phyloP scores from a whole-genome alignment of 2,329 filamentous ascomycete genomes.

The Cladosporium sp. region DNA sequence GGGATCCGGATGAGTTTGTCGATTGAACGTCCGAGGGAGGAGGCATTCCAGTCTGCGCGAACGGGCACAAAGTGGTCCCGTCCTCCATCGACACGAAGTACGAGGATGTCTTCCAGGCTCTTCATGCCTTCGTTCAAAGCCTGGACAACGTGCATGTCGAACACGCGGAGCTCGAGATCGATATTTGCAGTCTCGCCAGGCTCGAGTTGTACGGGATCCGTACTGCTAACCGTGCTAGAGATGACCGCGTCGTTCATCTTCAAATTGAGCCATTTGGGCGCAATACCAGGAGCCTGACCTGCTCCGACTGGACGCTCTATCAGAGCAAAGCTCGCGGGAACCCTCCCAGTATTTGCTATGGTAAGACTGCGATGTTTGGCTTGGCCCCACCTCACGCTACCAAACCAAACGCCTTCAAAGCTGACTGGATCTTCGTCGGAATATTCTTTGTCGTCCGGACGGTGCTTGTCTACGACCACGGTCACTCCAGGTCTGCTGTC shows the following conservation, averaged over 20 bases:
- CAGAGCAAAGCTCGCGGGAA: conserved; percentile 75
- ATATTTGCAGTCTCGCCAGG: conserved; percentile 79
- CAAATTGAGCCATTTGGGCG: conserved; percentile 67
- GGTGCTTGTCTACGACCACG: conserved; percentile 67
- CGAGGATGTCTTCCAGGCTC: conserved; percentile 77
- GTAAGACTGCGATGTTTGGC: conserved; percentile 66
- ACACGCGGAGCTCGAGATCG: conserved; percentile 64
- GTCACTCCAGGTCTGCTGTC: conserved; percentile 69
- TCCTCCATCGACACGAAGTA: conserved; percentile 77
- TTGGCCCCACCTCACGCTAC: conserved; percentile 65
- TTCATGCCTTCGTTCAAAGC: conserved; percentile 65
- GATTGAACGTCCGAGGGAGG: conserved; percentile 79
- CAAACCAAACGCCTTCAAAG: conserved; percentile 69
- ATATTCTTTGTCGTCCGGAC: conserved; percentile 34
- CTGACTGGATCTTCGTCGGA: conserved; percentile 36
- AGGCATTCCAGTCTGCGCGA: conserved; percentile 72
- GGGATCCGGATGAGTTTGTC: conserved; percentile 84
- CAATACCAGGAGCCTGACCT: conserved; percentile 37
- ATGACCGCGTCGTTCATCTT: conserved; percentile 24
- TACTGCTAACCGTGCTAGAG: conserved; percentile 18
- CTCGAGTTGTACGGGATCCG: conserved; percentile 61
- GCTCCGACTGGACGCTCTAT: conserved; percentile 62
- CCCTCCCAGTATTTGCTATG: conserved; percentile 86
- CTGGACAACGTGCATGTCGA: conserved; percentile 59
- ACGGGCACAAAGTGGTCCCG: conserved; percentile 89